Evolutionary conservation across 306 rosid species (phyloP).

Genomic region (Fragaria nilgerrensis): DNA sequence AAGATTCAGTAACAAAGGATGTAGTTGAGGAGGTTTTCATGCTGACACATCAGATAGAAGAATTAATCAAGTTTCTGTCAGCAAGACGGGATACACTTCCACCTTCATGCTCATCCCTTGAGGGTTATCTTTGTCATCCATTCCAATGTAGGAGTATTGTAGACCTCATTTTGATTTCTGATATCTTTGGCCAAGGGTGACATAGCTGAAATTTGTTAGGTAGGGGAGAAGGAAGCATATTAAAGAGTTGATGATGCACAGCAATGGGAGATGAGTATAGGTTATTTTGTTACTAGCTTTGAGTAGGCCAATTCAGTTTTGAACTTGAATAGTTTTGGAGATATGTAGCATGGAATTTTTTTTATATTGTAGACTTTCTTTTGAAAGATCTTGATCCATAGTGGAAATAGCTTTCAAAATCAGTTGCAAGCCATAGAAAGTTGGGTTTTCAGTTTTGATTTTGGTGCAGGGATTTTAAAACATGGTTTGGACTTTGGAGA

Average conservation of each 20-base stretch:
- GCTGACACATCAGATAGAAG: slow-evolving; percentile 57
- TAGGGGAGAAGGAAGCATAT: not conserved
- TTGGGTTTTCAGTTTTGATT: not conserved
- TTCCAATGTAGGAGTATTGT: slow-evolving; percentile 34
- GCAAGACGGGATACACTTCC: slow-evolving; percentile 60
- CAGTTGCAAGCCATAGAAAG: not conserved
- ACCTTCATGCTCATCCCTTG: slow-evolving; percentile 58
- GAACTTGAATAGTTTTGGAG: not conserved
- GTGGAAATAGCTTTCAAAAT: not conserved
- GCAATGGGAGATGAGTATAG: not conserved
- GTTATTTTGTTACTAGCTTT: not conserved
- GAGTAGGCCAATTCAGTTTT: not conserved
- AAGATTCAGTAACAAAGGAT: slow-evolving; percentile 65
- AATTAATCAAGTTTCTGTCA: slow-evolving; percentile 43
- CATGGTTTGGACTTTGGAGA: not conserved
- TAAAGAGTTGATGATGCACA: not conserved
- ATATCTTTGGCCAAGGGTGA: not conserved
- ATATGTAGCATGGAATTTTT: not conserved
- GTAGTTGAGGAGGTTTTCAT: slow-evolving; percentile 76
- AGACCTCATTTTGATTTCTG: not conserved
- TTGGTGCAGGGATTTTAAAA: not conserved
- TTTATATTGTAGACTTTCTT: not conserved
- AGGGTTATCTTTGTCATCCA: slow-evolving; percentile 62
- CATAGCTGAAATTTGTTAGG: not conserved
- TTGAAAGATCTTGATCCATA: not conserved